Evolutionary conservation across 208 protist species (phyloP).

Genomic region (Trichomonas tenax): DNA sequence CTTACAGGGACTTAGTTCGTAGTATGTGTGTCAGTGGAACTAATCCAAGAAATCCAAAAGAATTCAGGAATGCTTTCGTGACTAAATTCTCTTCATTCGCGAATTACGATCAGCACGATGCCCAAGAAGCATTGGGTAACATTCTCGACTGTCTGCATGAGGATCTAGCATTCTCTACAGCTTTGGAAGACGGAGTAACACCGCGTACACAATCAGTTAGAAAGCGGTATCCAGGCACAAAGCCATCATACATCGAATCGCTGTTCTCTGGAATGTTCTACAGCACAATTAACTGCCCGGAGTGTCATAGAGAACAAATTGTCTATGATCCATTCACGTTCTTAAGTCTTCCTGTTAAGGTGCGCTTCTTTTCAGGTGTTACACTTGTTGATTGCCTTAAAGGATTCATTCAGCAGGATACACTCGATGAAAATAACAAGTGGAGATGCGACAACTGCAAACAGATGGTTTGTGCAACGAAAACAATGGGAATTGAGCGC

Average conservation of each 20-base stretch:
- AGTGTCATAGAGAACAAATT: neutral
- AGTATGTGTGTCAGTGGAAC: neutral
- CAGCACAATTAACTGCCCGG: neutral
- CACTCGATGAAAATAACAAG: neutral
- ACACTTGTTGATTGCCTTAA: neutral
- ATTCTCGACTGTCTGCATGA: neutral
- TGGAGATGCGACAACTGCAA: neutral
- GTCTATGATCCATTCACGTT: neutral
- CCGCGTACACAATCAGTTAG: too few relatives aligned
- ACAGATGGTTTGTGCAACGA: neutral
- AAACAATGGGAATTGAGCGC: neutral
- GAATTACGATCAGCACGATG: neutral
- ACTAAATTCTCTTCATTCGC: neutral
- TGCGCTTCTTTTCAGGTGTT: neutral
- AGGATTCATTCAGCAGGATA: neutral
- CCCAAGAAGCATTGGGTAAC: neutral
- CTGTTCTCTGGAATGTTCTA: neutral
- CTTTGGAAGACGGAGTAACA: neutral
- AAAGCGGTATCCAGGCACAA: neutral
- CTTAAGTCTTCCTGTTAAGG: slow-evolving; percentile 29
- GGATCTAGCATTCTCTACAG: neutral
- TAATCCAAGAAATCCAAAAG: neutral
- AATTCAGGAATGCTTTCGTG: neutral
- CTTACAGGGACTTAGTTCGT: neutral
- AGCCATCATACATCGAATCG: neutral